Conservation (phyloP, 164 flowering plant genomes). For the Vitis vinifera region ASM3070453v1 NC_081809.1:20996501-20997000, state of each 20-base stretch:
- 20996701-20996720: background rate
- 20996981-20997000: background rate
- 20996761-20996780: constrained; percentile 73
- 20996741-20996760: constrained; percentile 93
- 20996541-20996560: constrained; percentile 72
- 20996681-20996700: background rate
- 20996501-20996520: constrained; percentile 60
- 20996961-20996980: background rate
- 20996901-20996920: background rate
- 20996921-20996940: background rate
- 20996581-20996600: constrained; percentile 98
- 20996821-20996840: constrained; percentile 74
- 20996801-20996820: constrained; percentile 51
- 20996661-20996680: background rate
- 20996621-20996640: constrained; percentile 69
- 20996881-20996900: constrained; percentile 42
- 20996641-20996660: constrained; percentile 11
- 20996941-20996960: background rate
- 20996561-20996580: constrained; percentile 81
- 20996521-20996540: constrained; percentile 68
- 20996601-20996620: constrained; percentile 88
- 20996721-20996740: constrained; percentile 87
- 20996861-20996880: constrained; percentile 61
- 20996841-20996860: constrained; percentile 77
- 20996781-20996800: constrained; percentile 70